A percentile compares a stretch with the other conserved stretches of the same genome.
These are phyloP conservation scores for Gossypium trilobum DNA, from an alignment of 441 rosid genomes.

Conservation along the genomic window DNA sequence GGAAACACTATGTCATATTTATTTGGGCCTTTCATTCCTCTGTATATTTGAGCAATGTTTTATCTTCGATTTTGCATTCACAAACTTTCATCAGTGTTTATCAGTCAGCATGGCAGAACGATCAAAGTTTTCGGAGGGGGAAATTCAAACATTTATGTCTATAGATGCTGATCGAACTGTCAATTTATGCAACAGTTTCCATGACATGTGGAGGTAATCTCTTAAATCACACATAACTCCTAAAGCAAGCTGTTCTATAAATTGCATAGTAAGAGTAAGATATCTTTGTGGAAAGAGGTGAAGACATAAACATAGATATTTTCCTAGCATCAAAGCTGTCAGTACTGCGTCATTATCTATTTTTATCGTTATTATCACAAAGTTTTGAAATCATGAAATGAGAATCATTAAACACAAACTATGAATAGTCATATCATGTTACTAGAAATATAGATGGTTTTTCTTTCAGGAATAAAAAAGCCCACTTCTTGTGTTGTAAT, in stretches of 20 bases:
- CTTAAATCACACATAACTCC: background rate
- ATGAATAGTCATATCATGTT: background rate
- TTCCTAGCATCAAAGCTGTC: slow-evolving; percentile 1
- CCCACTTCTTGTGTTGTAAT: background rate
- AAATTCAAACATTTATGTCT: slow-evolving; percentile 97
- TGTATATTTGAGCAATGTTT: background rate
- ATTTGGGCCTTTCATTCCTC: background rate
- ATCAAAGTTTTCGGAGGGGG: slow-evolving; percentile 79
- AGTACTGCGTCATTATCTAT: background rate
- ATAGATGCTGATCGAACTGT: slow-evolving; percentile 91
- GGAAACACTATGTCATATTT: background rate
- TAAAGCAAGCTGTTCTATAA: background rate
- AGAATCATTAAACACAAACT: background rate
- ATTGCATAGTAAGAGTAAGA: background rate
- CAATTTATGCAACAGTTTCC: slow-evolving; percentile 83
- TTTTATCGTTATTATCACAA: background rate
- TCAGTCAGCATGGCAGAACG: slow-evolving; percentile 61
- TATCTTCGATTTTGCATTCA: slow-evolving; percentile 12
- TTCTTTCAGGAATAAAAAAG: background rate
- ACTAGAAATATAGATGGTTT: background rate
- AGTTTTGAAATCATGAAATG: background rate
- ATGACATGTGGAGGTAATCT: slow-evolving; percentile 88
- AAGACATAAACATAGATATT: background rate
- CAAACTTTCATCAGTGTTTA: slow-evolving; percentile 52
- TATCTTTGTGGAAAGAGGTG: background rate